These are phyloP conservation scores for Exserohilum turcica DNA, from an alignment of 2,329 filamentous ascomycete genomes.

Conservation along the genomic window DNA sequence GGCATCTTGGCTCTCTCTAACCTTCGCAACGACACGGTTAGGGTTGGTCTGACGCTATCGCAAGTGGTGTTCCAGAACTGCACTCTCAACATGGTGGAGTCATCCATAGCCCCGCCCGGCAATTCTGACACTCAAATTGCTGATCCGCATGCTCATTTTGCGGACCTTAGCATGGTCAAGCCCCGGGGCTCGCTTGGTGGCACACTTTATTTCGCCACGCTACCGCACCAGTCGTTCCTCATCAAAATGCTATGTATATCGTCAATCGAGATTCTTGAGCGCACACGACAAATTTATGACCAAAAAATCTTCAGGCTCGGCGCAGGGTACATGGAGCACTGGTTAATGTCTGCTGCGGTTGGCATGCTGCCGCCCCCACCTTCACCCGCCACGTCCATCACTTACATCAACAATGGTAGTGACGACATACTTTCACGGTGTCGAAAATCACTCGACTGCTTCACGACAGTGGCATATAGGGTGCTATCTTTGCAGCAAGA, in stretches of 20 bases:
- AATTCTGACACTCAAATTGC: constrained; percentile 11
- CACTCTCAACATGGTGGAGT: constrained; percentile 7
- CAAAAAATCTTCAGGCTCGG: constrained; percentile 43
- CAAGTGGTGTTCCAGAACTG: constrained; percentile 38
- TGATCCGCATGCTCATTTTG: constrained; percentile 7
- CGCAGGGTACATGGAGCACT: constrained; percentile 46
- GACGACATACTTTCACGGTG: constrained; percentile 31
- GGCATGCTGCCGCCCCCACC: constrained; percentile 35
- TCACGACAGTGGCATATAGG: constrained; percentile 34
- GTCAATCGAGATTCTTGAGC: constrained; percentile 38
- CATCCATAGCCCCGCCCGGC: constrained; percentile 4
- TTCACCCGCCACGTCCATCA: constrained; percentile 22
- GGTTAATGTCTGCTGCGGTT: constrained; percentile 39
- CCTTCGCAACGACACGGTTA: constrained; percentile 39
- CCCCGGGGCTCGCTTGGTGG: constrained; percentile 8
- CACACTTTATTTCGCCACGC: constrained; percentile 18
- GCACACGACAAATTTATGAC: constrained; percentile 37
- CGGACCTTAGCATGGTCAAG: constrained; percentile 2
- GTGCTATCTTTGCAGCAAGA: constrained; percentile 42
- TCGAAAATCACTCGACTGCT: constrained; percentile 33
- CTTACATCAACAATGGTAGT: constrained; percentile 19
- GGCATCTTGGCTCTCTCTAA: constrained; percentile 32
- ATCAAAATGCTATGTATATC: constrained; percentile 31
- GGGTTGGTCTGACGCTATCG: constrained; percentile 33
- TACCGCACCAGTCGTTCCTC: constrained; percentile 37